phyloP scores from a whole-genome alignment of 2,329 filamentous ascomycete species.

The Penicillium crustosum region DNA sequence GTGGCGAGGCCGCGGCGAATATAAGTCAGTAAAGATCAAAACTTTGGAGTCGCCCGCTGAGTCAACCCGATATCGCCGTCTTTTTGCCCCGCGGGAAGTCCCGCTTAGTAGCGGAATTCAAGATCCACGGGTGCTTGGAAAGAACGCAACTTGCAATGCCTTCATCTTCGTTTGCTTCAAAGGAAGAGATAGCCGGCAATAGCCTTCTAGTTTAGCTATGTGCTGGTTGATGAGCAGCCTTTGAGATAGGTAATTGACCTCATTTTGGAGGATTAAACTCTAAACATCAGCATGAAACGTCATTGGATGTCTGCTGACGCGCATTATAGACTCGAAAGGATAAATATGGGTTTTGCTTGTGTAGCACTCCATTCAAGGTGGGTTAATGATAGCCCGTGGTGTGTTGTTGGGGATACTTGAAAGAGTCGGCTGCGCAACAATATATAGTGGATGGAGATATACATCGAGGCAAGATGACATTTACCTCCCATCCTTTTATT shows the following conservation, averaged over 20 bases:
- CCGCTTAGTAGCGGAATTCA: constrained; percentile 25
- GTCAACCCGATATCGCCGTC: constrained; percentile 36
- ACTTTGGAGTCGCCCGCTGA: constrained; percentile 19
- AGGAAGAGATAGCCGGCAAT: not conserved
- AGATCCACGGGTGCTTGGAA: constrained; percentile 1
- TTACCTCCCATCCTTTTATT: not conserved
- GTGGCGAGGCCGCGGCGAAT: constrained; percentile 4
- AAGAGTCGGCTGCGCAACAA: not conserved
- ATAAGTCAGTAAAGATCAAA: constrained; percentile 8
- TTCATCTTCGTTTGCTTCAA: constrained; percentile 3
- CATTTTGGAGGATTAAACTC: not conserved
- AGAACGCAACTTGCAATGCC: not conserved
- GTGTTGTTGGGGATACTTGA: not conserved
- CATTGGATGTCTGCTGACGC: constrained; percentile 2
- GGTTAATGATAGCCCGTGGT: not conserved
- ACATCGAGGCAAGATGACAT: not conserved
- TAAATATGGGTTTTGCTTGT: not conserved
- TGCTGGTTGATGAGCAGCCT: not conserved
- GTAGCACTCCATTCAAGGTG: not conserved
- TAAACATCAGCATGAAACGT: not conserved
- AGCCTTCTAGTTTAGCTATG: not conserved
- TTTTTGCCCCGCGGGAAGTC: constrained; percentile 25
- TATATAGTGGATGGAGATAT: not conserved
- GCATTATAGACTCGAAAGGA: not conserved
- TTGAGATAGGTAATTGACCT: not conserved